Percentiles rank a stretch among this genome's conserved stretches.
These are phyloP conservation scores for Dactylella cylindrospora DNA, from an alignment of 2,329 filamentous ascomycete genomes.

Conservation along the genomic window DNA sequence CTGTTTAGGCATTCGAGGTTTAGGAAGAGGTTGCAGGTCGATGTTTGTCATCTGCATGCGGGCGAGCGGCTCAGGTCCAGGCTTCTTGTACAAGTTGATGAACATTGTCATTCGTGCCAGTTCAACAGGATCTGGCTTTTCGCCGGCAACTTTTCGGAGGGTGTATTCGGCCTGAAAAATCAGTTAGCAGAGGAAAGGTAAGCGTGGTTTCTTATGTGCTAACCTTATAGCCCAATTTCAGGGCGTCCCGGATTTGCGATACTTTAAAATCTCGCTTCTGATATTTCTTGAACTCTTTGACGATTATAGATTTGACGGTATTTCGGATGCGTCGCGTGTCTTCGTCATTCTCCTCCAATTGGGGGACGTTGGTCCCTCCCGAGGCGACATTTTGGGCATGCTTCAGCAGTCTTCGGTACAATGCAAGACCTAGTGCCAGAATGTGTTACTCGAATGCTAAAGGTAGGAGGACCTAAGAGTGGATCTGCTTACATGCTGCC, in stretches of 20 bases:
- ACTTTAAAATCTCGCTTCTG: slow-evolving; percentile 8
- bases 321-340: not conserved
- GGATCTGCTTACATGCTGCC: slow-evolving; percentile 18
- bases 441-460: slow-evolving; percentile 1
- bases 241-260: slow-evolving; percentile 1
- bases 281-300: slow-evolving; percentile 29
- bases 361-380: not conserved
- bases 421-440: slow-evolving; percentile 24
- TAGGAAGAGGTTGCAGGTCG: slow-evolving; percentile 23
- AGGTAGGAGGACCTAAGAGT: too few species aligned
- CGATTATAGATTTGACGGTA: slow-evolving; percentile 30
- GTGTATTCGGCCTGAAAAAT: slow-evolving; percentile 19
- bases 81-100: slow-evolving; percentile 8
- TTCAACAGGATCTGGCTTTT: slow-evolving; percentile 10
- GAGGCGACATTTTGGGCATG: slow-evolving; percentile 12
- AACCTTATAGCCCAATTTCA: slow-evolving; percentile 16
- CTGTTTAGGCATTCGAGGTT: slow-evolving; percentile 4
- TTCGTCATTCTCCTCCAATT: not conserved
- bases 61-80: not conserved
- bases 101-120: slow-evolving; percentile 20
- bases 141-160: slow-evolving; percentile 22
- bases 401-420: slow-evolving; percentile 40
- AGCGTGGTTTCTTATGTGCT: too few species aligned
- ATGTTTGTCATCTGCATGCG: slow-evolving; percentile 30
- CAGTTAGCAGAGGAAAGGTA: too few species aligned